Percentiles rank a stretch among this genome's conserved stretches.
Evolutionary conservation across 495 filamentous ascomycete genomes (phyloP).

Genomic region (Rostrohypoxylon terebratum): DNA sequence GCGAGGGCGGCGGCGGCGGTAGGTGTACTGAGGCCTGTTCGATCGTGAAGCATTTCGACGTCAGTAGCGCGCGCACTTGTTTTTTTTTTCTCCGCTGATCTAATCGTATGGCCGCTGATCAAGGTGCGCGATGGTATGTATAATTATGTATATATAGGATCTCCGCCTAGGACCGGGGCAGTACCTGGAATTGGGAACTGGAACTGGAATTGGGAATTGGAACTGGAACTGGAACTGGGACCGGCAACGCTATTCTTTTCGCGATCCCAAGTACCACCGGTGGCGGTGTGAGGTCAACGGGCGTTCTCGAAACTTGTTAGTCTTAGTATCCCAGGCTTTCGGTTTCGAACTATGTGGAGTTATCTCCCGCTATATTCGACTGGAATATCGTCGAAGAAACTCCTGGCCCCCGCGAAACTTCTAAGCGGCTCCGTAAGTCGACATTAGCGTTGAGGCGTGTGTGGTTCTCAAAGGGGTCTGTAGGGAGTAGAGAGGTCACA

Average conservation of each 20-base stretch:
- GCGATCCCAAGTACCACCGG: conserved; percentile 24
- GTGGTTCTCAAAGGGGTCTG: conserved; percentile 1
- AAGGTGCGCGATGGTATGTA: conserved; percentile 21
- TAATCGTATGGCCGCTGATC: conserved; percentile 24
- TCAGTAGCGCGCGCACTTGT: conserved; percentile 43
- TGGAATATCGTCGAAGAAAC: conserved; percentile 12
- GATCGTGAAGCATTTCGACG: conserved; percentile 54
- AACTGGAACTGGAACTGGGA: not conserved
- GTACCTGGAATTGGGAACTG: conserved; percentile 9
- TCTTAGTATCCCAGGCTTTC: conserved; percentile 36
- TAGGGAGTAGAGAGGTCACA: not conserved
- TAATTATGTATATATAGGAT: conserved; percentile 46
- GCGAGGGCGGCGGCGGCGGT: conserved; percentile 36
- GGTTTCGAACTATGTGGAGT: conserved; percentile 43
- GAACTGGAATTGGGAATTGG: too few species aligned
- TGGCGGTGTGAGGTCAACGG: conserved; percentile 47
- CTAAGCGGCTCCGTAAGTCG: conserved; percentile 42
- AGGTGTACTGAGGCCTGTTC: conserved; percentile 41
- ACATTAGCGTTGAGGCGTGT: conserved; percentile 37
- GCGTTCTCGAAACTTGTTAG: conserved; percentile 36
- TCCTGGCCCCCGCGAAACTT: conserved; percentile 42
- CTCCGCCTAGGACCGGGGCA: conserved; percentile 34
- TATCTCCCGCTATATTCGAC: conserved; percentile 33
- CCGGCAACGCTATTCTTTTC: conserved; percentile 19
- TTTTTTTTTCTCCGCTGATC: conserved; percentile 31